Percentiles rank a stretch among this genome's conserved stretches.
phyloP scores from a whole-genome alignment of 73 alveolate genomes.

The Paraurostyla sp. region DNA sequence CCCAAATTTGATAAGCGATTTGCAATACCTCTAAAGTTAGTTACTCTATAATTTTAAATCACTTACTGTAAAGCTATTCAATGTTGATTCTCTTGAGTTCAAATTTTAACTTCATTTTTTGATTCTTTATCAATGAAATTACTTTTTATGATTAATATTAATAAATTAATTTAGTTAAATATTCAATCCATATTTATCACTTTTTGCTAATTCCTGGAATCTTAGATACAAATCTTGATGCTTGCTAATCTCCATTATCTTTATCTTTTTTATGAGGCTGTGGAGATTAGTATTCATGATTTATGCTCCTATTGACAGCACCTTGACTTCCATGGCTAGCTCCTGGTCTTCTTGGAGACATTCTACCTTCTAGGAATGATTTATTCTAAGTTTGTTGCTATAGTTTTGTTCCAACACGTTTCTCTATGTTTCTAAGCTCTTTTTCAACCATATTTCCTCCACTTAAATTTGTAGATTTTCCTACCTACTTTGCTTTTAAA shows the following conservation, averaged over 20 bases:
- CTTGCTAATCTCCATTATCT: not conserved
- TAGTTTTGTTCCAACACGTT: not conserved
- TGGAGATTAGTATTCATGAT: not conserved
- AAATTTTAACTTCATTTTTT: constrained; percentile 55
- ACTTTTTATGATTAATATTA: not conserved
- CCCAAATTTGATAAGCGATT: constrained; percentile 17
- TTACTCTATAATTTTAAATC: not conserved
- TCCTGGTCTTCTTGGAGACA: constrained; percentile 21
- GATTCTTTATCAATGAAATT: not conserved
- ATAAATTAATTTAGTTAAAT: too few relatives aligned
- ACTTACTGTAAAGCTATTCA: constrained; percentile 52
- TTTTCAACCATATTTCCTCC: not conserved
- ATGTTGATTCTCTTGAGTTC: constrained; percentile 35
- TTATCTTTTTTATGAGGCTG: not conserved
- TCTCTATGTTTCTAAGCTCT: not conserved
- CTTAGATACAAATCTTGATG: not conserved
- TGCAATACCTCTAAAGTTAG: constrained; percentile 14
- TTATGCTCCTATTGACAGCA: not conserved
- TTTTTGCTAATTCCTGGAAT: constrained; percentile 42
- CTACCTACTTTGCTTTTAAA: not conserved
- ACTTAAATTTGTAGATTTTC: too few relatives aligned
- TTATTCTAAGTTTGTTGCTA: too few relatives aligned
- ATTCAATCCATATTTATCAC: not conserved
- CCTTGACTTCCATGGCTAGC: not conserved
- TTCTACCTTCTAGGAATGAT: not conserved